Evolutionary conservation across 177 flowering plant species (phyloP).

Genomic region (Vitis hybrid): DNA sequence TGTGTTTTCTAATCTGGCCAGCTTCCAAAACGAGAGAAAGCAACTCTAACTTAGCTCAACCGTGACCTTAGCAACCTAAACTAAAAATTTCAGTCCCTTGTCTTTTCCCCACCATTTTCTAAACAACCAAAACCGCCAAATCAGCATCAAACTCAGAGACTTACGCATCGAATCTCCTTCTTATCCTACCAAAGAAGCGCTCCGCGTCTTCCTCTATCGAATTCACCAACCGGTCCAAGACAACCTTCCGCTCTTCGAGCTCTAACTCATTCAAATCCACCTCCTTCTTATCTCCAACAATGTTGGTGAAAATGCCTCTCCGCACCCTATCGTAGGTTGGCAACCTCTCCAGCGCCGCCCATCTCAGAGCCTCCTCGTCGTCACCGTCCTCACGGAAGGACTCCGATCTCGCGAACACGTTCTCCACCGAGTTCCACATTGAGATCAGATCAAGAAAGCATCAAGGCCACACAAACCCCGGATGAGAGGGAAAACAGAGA

Average conservation of each 20-base stretch:
- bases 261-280: conserved; percentile 51
- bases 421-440: conserved; percentile 87
- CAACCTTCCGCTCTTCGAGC: conserved; percentile 50
- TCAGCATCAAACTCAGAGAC: not conserved
- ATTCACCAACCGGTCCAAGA: conserved; percentile 61
- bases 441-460: not conserved
- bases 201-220: conserved; percentile 63
- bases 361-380: conserved; percentile 83
- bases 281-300: conserved; percentile 61
- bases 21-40: not conserved
- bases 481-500: conserved; percentile 3
- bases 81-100: not conserved
- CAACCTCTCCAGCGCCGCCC: conserved; percentile 94
- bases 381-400: conserved; percentile 63
- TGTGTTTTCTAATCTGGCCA: not conserved
- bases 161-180: conserved; percentile 82
- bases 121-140: not conserved
- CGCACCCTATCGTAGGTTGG: conserved; percentile 79
- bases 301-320: conserved; percentile 65
- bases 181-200: conserved; percentile 61
- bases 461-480: not conserved
- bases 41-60: not conserved
- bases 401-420: conserved; percentile 52
- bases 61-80: not conserved
- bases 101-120: not conserved